These are phyloP conservation scores for Scenedesmus sp. DNA, from an alignment of 163 green algal genomes.

Conservation along the genomic window DNA sequence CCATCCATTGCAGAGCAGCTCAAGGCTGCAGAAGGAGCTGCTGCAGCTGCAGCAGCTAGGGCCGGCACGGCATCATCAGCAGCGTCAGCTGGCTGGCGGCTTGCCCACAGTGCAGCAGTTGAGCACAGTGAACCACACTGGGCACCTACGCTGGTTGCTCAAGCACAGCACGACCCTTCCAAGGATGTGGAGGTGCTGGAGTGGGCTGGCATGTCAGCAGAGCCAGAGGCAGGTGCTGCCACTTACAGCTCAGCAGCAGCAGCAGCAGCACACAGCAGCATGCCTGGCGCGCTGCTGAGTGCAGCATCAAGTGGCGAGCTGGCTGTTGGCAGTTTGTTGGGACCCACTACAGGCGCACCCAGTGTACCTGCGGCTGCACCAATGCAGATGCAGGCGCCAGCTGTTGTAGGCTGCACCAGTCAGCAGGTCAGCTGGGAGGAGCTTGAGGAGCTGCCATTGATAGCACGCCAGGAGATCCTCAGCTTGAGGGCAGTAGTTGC, in stretches of 20 bases:
- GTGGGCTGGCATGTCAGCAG: not conserved
- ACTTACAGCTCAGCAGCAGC: not conserved
- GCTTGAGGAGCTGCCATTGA: constrained; percentile 43
- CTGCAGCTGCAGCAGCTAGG: not conserved
- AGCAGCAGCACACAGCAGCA: not conserved
- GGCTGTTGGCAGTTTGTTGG: not conserved
- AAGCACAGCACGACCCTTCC: not conserved
- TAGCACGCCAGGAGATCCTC: constrained; percentile 44
- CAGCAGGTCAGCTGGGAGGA: constrained; percentile 50
- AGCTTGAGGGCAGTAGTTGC: not conserved
- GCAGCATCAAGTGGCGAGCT: not conserved
- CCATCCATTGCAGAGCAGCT: constrained; percentile 8
- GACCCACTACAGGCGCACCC: not conserved
- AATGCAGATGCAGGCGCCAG: not conserved
- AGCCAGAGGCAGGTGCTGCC: not conserved
- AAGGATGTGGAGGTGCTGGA: constrained; percentile 5
- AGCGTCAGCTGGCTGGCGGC: constrained; percentile 13
- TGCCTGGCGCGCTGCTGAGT: not conserved
- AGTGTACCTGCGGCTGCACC: not conserved
- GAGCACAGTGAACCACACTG: not conserved
- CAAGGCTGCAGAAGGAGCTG: not conserved
- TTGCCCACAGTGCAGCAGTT: not conserved
- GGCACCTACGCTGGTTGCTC: not conserved
- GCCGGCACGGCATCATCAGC: not conserved
- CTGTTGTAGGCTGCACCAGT: not conserved